Conservation (phyloP, 2,329 filamentous ascomycete species). For the Xylariaceae sp. region DNA sequence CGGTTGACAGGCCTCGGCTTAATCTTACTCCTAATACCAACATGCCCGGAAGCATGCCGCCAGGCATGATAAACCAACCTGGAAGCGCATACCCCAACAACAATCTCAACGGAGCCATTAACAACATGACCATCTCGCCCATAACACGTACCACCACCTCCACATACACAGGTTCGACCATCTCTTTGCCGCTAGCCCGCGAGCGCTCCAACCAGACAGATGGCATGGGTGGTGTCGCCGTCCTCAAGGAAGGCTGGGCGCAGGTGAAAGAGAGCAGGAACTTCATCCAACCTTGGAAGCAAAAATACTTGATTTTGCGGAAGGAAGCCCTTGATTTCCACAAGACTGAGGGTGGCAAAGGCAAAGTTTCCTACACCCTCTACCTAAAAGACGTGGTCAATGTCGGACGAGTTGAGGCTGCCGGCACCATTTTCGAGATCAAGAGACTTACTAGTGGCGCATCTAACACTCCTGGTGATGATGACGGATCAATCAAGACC, state of each 20-base stretch:
- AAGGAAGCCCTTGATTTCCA: slow-evolving; percentile 92
- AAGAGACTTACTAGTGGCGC: slow-evolving; percentile 63
- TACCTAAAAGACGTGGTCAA: slow-evolving; percentile 81
- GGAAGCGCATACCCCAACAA: too few species aligned
- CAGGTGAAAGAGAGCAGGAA: slow-evolving; percentile 86
- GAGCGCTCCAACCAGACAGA: slow-evolving; percentile 51
- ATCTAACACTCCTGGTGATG: slow-evolving; percentile 65
- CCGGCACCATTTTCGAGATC: slow-evolving; percentile 90
- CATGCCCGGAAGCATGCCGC: slow-evolving; percentile 63
- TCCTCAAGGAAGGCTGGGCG: slow-evolving; percentile 77
- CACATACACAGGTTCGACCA: slow-evolving; percentile 64
- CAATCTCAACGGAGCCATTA: slow-evolving; percentile 61
- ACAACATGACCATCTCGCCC: slow-evolving; percentile 67
- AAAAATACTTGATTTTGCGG: slow-evolving; percentile 83
- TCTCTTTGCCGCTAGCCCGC: slow-evolving; percentile 62
- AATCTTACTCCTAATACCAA: slow-evolving; percentile 70
- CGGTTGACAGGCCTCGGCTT: slow-evolving; percentile 73
- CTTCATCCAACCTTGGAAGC: slow-evolving; percentile 79
- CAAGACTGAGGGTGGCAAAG: slow-evolving; percentile 83
- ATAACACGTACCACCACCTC: slow-evolving; percentile 59
- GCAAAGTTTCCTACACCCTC: slow-evolving; percentile 81
- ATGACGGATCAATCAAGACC: slow-evolving; percentile 73
- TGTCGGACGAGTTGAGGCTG: slow-evolving; percentile 84
- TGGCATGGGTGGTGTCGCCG: slow-evolving; percentile 59
- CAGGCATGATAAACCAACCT: too few species aligned